Conservation (phyloP, 768 basidiomycete genomes). For the Rhodotorula kratochvilovae region DNA sequence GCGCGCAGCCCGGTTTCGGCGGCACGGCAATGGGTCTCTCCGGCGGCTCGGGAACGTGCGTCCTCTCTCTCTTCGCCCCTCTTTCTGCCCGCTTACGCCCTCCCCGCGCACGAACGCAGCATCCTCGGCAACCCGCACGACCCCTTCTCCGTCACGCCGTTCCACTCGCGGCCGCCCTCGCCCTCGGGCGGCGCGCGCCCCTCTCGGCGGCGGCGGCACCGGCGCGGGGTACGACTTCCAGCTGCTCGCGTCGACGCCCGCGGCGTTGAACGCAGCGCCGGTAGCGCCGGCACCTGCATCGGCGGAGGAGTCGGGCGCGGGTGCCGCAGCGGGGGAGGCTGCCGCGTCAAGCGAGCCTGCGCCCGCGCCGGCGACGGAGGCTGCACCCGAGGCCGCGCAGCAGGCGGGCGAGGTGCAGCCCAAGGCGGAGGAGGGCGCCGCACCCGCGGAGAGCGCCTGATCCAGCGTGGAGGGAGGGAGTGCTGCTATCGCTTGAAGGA, state of each 20-base stretch:
- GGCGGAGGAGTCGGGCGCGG: not conserved
- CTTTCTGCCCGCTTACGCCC: not conserved
- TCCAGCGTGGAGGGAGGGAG: too few relatives aligned
- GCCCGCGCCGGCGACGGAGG: not conserved
- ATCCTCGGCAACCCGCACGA: constrained; percentile 18
- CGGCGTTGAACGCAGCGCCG: not conserved
- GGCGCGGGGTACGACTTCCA: not conserved
- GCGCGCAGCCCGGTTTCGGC: constrained; percentile 25
- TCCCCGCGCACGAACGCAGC: not conserved
- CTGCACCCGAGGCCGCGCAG: too few relatives aligned
- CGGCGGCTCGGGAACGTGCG: constrained; percentile 32
- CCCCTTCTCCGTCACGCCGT: constrained; percentile 31
- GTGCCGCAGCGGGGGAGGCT: not conserved
- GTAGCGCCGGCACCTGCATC: not conserved
- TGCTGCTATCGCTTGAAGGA: too few relatives aligned
- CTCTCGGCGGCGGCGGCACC: not conserved
- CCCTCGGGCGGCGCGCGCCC: not conserved
- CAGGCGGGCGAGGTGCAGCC: not conserved
- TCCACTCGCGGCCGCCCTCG: constrained; percentile 30
- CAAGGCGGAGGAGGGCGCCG: not conserved
- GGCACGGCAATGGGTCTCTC: constrained; percentile 20
- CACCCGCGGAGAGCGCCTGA: not conserved
- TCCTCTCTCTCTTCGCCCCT: not conserved
- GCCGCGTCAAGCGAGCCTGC: not conserved
- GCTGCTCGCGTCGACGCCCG: not conserved